Base-by-base conservation (phyloP, 805 yeast genomes). In the Saccharomycopsis synnaedendra region DNA sequence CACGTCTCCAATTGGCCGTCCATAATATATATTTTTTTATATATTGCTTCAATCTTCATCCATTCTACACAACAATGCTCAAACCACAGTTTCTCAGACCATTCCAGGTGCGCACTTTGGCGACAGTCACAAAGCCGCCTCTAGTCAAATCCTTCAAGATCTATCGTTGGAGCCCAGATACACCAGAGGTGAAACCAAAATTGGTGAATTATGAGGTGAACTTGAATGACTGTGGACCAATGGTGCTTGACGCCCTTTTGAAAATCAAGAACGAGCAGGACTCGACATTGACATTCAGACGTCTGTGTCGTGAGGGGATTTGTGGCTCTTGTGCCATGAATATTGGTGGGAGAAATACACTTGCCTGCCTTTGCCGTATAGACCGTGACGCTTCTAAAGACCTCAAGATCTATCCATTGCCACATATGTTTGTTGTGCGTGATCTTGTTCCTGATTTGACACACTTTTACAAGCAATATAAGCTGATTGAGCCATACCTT, bases 241-340 rank as follows among this genome's bases (percentile, higher is more conserved):
- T 93, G 98, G 84, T 93, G 45, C 74, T 93, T 61, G 98, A 93
- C 67, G 98, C 97, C 31, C 68, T 93, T 51, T 67, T 93, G 56
- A 89, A 89, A 70, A 88, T 93, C 68, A 93, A 93, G 69, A 88
- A 90, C 67, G 98, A 93, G 70, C 94, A 87, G 68, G 98, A 93
- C 66, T 68, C 97, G 42, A 85, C 97, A 33, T 77, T 93, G 64
- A 93, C 98, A 4, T 85, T 93, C 70, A 82, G 98, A 73, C 82
- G 98, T 70, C 88, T 97, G 41, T 93, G 98, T 72, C 87, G 98
- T 73, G 98, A 93, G 72, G 98, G 98, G 60, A 93, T 93, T 57
- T 93, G 98, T 74, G 98, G 98, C 48, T 90, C 97, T 5, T 93
- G 98, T 74, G 98, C 98, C 57, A 93, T 93, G 98, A 93, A 93